Evolutionary conservation across 2,329 filamentous ascomycete species (phyloP), one percentile per base, ranked within the genome.

Genomic region (Mycosphaerella arachidis): DNA sequence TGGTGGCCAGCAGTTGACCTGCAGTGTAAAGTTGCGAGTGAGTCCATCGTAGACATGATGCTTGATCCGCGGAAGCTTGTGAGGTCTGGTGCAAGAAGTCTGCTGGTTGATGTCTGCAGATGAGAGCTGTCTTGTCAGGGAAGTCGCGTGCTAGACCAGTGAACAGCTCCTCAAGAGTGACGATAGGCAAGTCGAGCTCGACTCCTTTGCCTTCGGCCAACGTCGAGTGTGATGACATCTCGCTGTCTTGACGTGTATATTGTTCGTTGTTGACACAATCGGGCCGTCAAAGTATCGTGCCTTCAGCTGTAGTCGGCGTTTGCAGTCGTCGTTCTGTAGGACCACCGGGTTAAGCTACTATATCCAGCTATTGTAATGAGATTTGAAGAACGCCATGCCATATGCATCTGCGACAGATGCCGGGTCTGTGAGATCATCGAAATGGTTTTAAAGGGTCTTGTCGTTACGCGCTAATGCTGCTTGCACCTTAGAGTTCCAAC

Each of bases 11-110:
- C 4, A 24, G 13, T 6, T 18, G 7, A 1, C 40, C 57, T 13
- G 27, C 50, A 5, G 9, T 8, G 16, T 40, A 29, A 30, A 59
- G 45, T 48, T 59, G 52, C 8, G 30, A 31, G 30, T 59, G 43
- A 12, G 57, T 59, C 57, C 57, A 59, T 55, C 50, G 27, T 20
- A 52, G 50, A 35, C 50, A 52, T 20, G 13, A 8, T 43, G 40
- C 16, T 13, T 9, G n/a, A n/a, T 35, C 10, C 12, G 4, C 6
- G 27, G 50, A 10, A 29, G 9, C 3, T 30, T 31, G 16, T 18
- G 50, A 52, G 10, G n/a, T 33, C 18, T 52, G 50, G 18, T 52
- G 50, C 10, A 52, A 30, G 18, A 52, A 35, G 24, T 52, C 30
- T 31, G 50, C 24, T 16, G 50, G 18, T 35, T 52, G 50, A 35